These are phyloP conservation scores for Puccinia novopanici DNA, from an alignment of 1,284 basidiomycete genomes.

Conservation along the genomic window DNA sequence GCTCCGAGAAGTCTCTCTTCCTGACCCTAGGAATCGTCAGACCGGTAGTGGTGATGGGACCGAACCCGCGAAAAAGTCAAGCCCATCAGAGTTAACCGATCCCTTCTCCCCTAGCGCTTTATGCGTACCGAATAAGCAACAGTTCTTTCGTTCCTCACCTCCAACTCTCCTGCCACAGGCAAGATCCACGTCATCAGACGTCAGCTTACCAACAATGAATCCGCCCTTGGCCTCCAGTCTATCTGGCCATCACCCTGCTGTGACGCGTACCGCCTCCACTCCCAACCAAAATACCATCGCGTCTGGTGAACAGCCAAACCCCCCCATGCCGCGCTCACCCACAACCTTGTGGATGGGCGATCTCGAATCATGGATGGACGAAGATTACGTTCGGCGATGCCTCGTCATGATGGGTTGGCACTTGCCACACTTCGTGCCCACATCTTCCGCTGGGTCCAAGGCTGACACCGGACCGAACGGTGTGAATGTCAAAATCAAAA, in stretches of 20 bases:
- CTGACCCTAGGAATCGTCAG: background rate
- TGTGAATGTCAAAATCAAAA: constrained; percentile 67
- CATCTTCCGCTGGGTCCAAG: constrained; percentile 67
- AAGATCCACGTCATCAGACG: background rate
- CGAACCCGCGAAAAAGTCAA: background rate
- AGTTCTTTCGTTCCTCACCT: constrained; percentile 7
- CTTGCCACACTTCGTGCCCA: constrained; percentile 33
- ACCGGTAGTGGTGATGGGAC: background rate
- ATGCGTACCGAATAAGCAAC: background rate
- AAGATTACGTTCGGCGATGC: constrained; percentile 80
- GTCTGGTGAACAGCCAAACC: background rate
- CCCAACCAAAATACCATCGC: background rate
- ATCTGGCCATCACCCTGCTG: background rate
- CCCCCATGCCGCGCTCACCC: constrained; percentile 30
- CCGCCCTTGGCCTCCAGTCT: background rate
- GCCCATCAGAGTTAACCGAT: background rate
- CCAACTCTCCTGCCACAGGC: background rate
- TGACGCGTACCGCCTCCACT: background rate
- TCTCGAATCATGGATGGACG: constrained; percentile 87
- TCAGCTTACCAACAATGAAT: background rate
- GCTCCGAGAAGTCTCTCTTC: constrained; percentile 1
- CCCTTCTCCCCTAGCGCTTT: background rate
- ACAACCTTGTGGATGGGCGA: constrained; percentile 75
- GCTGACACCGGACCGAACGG: constrained; percentile 63
- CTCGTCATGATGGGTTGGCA: constrained; percentile 54